phyloP scores from a whole-genome alignment of 108 stramenopile species.

The Skeletonema potamos region DNA sequence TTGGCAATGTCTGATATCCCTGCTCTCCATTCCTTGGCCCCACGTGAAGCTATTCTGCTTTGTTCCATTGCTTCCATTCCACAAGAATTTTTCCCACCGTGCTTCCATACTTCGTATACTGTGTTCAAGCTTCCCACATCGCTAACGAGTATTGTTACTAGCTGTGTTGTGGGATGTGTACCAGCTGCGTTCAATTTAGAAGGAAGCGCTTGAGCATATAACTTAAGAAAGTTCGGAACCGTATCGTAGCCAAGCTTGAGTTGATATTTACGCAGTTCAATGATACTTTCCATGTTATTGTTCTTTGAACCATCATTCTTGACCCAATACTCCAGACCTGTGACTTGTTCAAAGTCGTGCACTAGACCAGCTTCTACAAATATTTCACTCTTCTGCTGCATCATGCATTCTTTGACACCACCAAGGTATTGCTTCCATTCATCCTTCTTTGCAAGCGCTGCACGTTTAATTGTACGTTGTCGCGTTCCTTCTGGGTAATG shows the following conservation, averaged over 20 bases:
- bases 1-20: slow-evolving; percentile 65
- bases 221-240: slow-evolving; percentile 59
- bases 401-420: slow-evolving; percentile 34
- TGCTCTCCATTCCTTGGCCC: slow-evolving; percentile 56
- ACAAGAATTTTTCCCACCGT: slow-evolving; percentile 38
- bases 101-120: slow-evolving; percentile 77
- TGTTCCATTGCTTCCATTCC: slow-evolving; percentile 63
- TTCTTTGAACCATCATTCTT: slow-evolving; percentile 4
- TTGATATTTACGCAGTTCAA: slow-evolving; percentile 70
- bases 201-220: slow-evolving; percentile 63
- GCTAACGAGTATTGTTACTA: slow-evolving; percentile 56
- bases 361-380: slow-evolving; percentile 63
- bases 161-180: slow-evolving; percentile 58
- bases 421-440: slow-evolving; percentile 50
- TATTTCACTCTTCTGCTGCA: slow-evolving; percentile 42
- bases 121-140: slow-evolving; percentile 72
- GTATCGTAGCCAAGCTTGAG: slow-evolving; percentile 73
- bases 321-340: slow-evolving; percentile 24
- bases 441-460: slow-evolving; percentile 11
- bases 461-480: slow-evolving; percentile 44
- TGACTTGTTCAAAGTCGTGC: slow-evolving; percentile 29
- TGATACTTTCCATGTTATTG: slow-evolving; percentile 21
- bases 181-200: slow-evolving; percentile 56
- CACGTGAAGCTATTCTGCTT: slow-evolving; percentile 53
- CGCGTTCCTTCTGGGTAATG: slow-evolving; percentile 56